These are phyloP conservation scores for Lachnum nothofagi DNA, from an alignment of 2,329 filamentous ascomycete genomes.

Conservation along the genomic window DNA sequence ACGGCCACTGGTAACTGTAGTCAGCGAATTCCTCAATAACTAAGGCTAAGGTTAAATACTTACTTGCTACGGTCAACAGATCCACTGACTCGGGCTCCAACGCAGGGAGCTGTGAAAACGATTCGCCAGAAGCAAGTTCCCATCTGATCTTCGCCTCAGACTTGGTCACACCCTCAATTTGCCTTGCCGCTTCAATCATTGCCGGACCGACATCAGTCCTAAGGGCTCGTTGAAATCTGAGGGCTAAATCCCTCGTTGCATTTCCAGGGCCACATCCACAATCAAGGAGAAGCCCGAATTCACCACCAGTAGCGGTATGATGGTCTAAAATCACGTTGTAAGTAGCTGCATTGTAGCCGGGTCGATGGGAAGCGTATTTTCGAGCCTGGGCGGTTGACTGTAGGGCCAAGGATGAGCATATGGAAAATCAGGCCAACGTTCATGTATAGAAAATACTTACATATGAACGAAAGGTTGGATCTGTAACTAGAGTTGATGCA, in stretches of 20 bases:
- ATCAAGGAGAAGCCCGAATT: conserved; percentile 26
- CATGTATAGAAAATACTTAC: too few relatives aligned
- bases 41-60: conserved; percentile 4
- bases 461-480: too few relatives aligned
- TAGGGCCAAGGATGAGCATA: conserved; percentile 13
- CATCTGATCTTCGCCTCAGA: conserved; percentile 21
- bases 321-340: conserved; percentile 23
- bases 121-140: conserved; percentile 24
- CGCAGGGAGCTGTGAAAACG: conserved; percentile 18
- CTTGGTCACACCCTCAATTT: conserved; percentile 22
- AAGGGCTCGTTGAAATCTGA: conserved; percentile 24
- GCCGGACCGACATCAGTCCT: conserved; percentile 27
- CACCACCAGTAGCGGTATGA: conserved; percentile 22
- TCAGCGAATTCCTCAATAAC: background rate
- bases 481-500: too few relatives aligned
- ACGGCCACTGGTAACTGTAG: background rate
- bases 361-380: conserved; percentile 25
- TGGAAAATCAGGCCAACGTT: too few relatives aligned
- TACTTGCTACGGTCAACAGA: conserved; percentile 27
- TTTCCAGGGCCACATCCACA: conserved; percentile 32
- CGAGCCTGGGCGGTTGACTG: conserved; percentile 23
- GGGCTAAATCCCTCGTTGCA: conserved; percentile 28
- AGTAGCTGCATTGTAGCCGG: conserved; percentile 17
- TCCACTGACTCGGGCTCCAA: conserved; percentile 24
- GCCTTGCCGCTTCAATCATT: conserved; percentile 29